phyloP scores from a whole-genome alignment of 164 flowering plant genomes.

The Tetrastigma voinierianum region DNA sequence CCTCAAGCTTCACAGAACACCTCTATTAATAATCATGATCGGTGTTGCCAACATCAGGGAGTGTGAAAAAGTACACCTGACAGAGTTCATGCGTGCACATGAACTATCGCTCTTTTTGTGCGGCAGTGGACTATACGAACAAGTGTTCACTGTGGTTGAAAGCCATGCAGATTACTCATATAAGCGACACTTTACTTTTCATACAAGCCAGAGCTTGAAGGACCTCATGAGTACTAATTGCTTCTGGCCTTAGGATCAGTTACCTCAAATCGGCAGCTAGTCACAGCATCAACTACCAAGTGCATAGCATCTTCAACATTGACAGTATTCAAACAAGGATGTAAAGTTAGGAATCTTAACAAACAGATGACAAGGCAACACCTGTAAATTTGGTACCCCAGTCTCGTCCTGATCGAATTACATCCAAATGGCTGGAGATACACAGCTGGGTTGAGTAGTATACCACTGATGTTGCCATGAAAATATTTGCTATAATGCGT shows the following conservation, averaged over 20 bases:
- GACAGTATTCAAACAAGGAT: slow-evolving; percentile 43
- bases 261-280: slow-evolving; percentile 73
- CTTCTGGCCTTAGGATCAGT: slow-evolving; percentile 75
- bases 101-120: slow-evolving; percentile 61
- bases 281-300: slow-evolving; percentile 64
- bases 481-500: slow-evolving; percentile 47
- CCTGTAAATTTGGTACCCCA: slow-evolving; percentile 75
- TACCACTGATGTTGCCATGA: slow-evolving; percentile 59
- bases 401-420: slow-evolving; percentile 76
- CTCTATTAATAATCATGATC: slow-evolving; percentile 31
- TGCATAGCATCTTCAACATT: slow-evolving; percentile 61
- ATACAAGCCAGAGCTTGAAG: slow-evolving; percentile 78
- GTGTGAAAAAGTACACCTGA: slow-evolving; percentile 51
- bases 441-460: slow-evolving; percentile 42
- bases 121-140: slow-evolving; percentile 73
- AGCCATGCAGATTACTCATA: slow-evolving; percentile 57
- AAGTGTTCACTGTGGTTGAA: slow-evolving; percentile 64
- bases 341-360: slow-evolving; percentile 54
- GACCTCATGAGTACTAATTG: slow-evolving; percentile 66
- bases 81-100: slow-evolving; percentile 63
- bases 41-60: slow-evolving; percentile 40
- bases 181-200: slow-evolving; percentile 57
- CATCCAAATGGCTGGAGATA: slow-evolving; percentile 75
- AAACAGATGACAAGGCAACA: slow-evolving; percentile 64
- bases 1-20: slow-evolving; percentile 37